Conservation (phyloP, 495 filamentous ascomycete species). For the Aspergillus wentii region DNA sequence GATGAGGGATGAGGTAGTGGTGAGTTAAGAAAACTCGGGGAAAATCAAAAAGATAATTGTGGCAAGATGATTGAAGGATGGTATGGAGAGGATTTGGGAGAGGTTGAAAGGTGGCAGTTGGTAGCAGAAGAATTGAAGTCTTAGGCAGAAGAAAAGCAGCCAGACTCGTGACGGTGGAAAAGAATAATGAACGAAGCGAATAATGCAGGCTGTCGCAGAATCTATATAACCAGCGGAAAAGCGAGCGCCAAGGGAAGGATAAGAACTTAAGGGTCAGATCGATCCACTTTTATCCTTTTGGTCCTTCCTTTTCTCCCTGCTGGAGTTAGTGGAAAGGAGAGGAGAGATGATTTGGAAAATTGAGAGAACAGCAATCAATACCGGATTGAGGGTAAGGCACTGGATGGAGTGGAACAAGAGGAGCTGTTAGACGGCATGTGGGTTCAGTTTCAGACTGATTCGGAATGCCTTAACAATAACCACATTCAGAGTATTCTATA, state of each 20-base stretch:
- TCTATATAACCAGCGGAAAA: constrained; percentile 10
- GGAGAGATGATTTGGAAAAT: not conserved
- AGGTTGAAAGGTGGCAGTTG: too few species aligned
- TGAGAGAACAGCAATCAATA: constrained; percentile 1
- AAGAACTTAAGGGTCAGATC: constrained; percentile 20
- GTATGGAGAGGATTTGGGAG: too few species aligned
- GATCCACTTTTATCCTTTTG: constrained; percentile 19
- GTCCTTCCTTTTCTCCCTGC: constrained; percentile 8
- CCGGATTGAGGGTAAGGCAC: constrained; percentile 2
- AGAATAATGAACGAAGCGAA: constrained; percentile 6
- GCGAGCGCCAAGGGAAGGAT: constrained; percentile 8
- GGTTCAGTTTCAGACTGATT: constrained; percentile 9
- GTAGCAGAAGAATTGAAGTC: too few species aligned
- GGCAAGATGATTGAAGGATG: too few species aligned
- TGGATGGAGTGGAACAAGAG: not conserved
- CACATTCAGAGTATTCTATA: too few species aligned
- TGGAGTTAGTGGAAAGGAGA: constrained; percentile 4
- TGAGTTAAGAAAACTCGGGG: too few species aligned
- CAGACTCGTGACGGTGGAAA: constrained; percentile 1
- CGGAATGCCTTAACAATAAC: constrained; percentile 3
- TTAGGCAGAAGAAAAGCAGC: constrained; percentile 12
- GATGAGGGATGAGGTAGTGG: not conserved
- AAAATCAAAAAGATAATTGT: too few species aligned
- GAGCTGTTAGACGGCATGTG: constrained; percentile 6
- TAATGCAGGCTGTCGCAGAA: constrained; percentile 5